A percentile compares a stretch with the other conserved stretches of the same genome.
These are phyloP conservation scores for Phytophthora fragariae DNA, from an alignment of 352 stramenopile genomes.

Conservation along the genomic window DNA sequence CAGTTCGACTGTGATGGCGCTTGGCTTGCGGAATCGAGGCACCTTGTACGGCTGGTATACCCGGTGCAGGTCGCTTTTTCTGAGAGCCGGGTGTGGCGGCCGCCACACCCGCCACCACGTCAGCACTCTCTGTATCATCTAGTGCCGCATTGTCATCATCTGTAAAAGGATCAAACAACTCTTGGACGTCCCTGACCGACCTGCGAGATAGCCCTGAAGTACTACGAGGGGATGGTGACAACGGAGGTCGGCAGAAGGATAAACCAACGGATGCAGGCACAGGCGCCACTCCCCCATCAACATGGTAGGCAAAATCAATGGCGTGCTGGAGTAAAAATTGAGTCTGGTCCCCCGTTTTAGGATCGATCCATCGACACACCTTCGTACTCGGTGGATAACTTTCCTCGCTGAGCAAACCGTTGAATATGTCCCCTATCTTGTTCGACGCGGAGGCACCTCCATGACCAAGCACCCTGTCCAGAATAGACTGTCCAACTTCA, in stretches of 20 bases:
- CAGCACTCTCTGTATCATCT: not conserved
- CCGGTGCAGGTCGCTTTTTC: not conserved
- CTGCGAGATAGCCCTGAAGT: not conserved
- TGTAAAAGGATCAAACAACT: constrained; percentile 5
- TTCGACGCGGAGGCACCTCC: not conserved
- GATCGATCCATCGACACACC: no score
- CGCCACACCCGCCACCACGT: not conserved
- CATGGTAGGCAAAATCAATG: not conserved
- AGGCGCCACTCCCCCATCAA: not conserved
- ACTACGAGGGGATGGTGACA: not conserved
- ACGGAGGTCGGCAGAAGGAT: not conserved
- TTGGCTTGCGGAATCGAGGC: not conserved
- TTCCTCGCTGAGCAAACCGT: no score
- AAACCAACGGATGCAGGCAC: not conserved
- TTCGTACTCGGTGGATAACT: no score
- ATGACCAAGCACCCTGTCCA: not conserved
- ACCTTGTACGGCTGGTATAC: not conserved
- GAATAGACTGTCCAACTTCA: not conserved
- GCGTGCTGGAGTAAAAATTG: no score
- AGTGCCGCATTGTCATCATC: constrained; percentile 6
- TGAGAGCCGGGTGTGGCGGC: not conserved
- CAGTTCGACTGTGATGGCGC: not conserved
- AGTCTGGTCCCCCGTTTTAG: no score
- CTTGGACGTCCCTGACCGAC: constrained; percentile 1
- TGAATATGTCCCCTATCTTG: no score